Evolutionary conservation across 2,329 filamentous ascomycete species (phyloP), one percentile per base, ranked within the genome.

Genomic region (Peltaster fructicola): DNA sequence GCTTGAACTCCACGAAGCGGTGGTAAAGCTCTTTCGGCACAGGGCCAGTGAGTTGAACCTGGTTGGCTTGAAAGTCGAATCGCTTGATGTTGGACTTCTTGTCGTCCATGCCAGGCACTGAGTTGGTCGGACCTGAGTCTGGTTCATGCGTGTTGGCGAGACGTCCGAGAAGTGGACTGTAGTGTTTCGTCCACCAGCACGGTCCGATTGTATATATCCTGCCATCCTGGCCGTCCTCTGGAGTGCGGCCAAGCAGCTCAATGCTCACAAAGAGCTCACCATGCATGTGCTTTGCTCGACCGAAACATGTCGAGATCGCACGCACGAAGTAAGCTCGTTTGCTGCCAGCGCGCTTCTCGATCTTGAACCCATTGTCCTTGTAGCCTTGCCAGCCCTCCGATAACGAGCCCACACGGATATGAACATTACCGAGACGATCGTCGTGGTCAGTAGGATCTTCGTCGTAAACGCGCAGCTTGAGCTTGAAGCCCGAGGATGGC

Each of bases 1-100:
- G 82, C 29, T 72, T 76, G 52, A 93, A 93, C 48, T 91, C 84
- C 29, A 93, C 84, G 44, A 77, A 95, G 37, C 82, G 76, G 48
- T 93, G 84, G 48, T 92, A 92, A 16, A 95, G 59, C 33, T 71
- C 60, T 2, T 68, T 57, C 0, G 85, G 84, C 0, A 88, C 74
- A 0, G 85, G 85, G 0, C 85, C 85, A 22, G 66, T 61, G 6
- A 95, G 63, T 47, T 93, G 85, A 42, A 93, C 72, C 48, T 93
- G 77, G 47, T 81, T 84, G 18, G 85, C 79, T 60, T 92, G 84
- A 52, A 95, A 95, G 50, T 78, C 84, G 41, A 38, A 43, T 13
- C 71, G 73, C 42, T 77, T 65, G 3, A 69, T 61, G 35, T 61
- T 61, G 31, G 59, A 61, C 29, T 66, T 64, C 18, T 41, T 41